Evolutionary conservation across 1,284 basidiomycete genomes (phyloP), one percentile per base, ranked within the genome.

Genomic region (Meripilus lineatus): DNA sequence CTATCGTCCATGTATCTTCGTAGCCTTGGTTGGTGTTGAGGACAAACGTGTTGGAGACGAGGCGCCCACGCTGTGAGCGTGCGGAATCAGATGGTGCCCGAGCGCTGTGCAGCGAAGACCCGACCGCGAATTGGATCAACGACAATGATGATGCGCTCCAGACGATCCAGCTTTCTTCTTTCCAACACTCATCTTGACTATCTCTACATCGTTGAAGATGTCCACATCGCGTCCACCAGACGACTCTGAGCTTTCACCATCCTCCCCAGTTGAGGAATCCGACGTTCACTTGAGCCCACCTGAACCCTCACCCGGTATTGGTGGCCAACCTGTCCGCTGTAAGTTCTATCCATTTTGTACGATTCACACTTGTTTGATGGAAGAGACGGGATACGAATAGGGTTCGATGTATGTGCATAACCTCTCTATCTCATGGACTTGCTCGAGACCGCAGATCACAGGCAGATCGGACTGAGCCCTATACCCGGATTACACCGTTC

Each of bases 401-500:
- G 60, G 60, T 62, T 57, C 52, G 60, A 62, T 51, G 60, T 62
- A 48, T 53, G 59, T 58, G 15, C 25, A 18, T 44, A 30, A 38
- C 30, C 6, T 25, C 32, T 10, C 30, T 23, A 7, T 32, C 5
- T 25, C 21, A 28, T 40, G 11, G 28, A 8, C n/a, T 26, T 37
- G 33, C 44, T 46, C n/a, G n/a, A n/a, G n/a, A n/a, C n/a, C n/a
- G n/a, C n/a, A n/a, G n/a, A n/a, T n/a, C n/a, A n/a, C n/a, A 89
- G 86, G 87, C 87, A 47, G 78, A 90, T 64, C 79, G 85, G 52
- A 82, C 81, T 38, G 87, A 90, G 61, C 56, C 87, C 8, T 90
- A 90, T 58, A 89, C 87, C 17, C 75, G 78, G 45, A 90, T 87
- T 55, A 71, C 74, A 40, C 87, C 87, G 21, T 90, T 90, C 59